Base-by-base conservation (phyloP, 352 stramenopile genomes). In the Phytophthora sojae region DNA sequence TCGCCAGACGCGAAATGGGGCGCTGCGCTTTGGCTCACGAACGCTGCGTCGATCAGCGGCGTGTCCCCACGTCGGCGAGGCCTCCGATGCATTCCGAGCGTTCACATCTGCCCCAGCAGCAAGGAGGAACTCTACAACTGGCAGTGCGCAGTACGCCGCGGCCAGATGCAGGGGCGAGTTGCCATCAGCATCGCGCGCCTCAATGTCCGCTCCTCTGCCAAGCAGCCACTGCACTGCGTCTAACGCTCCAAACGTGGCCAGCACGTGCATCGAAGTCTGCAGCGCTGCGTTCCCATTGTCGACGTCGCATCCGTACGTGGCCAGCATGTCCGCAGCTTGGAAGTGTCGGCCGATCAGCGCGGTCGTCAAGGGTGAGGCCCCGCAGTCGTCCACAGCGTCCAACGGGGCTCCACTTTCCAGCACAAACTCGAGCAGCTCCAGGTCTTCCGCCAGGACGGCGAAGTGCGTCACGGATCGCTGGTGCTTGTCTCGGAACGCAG, bases 161-260 rank as follows among this genome's bases (percentile, higher is more conserved):
- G 79, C 74, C 2, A 87, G 45, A 44, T 85, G 79, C 6, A 87
- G 56, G 32, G 76, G 70, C 4, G 74, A 80, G 52, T 87, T 85
- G 17, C 69, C 70, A 21, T 63, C 68, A n/a, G 45, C 35, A 39
- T 87, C 74, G 6, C 69, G 51, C 1, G 61, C 50, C 19, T 81
- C 64, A 14, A 87, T 44, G 25, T 79, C 45, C n/a, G 75, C 80
- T 37, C 77, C 80, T 54, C 62, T 66, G 14, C 56, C 45, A 8
- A 85, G 30, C 26, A 88, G 52, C 26, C 69, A 62, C 19, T 72
- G 57, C 23, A 79, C 77, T 2, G 79, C 67, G 0, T 50, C 30
- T 21, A 62, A 52, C 5, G 69, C 67, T 11, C 77, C 75, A 29
- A 76, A 77, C 2, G 67, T 70, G 21, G 67, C 60, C 15, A 80